Base-by-base conservation (phyloP, 306 rosid genomes). In the Carpinus fangiana region DNA sequence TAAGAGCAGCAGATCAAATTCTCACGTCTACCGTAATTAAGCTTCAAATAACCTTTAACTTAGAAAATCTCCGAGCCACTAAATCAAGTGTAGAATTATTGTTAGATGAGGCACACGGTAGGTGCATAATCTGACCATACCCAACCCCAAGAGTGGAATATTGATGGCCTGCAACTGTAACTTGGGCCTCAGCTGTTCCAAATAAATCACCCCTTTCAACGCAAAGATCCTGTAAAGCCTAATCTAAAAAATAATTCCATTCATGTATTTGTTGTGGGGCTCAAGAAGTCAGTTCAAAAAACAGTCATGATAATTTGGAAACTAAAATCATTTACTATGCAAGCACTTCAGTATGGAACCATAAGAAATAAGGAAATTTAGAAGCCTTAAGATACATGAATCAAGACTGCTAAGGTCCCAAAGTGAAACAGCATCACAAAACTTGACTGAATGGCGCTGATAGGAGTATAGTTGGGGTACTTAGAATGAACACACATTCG, bases 331-430 rank as follows among this genome's bases (percentile, higher is more conserved):
- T 11, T 10, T 10, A 3, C 17, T 59, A 59, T 74, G 76, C 50
- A 78, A 75, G 43, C 78, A 74, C 34, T 18, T 76, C 69, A 78
- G 56, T 34, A 69, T 69, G 62, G 16, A 70, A 70, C 48, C 65
- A 74, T 47, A 77, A 47, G 41, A 76, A 53, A 54, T 59, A 36
- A 11, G 36, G 12, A 69, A 76, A 82, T 18, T 80, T 41, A 47
- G 60, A 70, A 50, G 74, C 36, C 56, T 18, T 17, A 13, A 66
- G 56, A 52, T 66, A 51, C 36, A 80, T 48, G 57, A 45, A 68
- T 59, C 72, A 69, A 36, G 45, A 41, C 45, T 41, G 45, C 8
- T 41, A 41, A 41, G 45, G 65, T 59, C 38, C 36, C 51, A 55
- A 5, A 47, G 8, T 23, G 21, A 54, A 77, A 1, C n/a, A 10